Conservation (phyloP, 2,329 filamentous ascomycete species). For the Fusarium marasasianum region DNA sequence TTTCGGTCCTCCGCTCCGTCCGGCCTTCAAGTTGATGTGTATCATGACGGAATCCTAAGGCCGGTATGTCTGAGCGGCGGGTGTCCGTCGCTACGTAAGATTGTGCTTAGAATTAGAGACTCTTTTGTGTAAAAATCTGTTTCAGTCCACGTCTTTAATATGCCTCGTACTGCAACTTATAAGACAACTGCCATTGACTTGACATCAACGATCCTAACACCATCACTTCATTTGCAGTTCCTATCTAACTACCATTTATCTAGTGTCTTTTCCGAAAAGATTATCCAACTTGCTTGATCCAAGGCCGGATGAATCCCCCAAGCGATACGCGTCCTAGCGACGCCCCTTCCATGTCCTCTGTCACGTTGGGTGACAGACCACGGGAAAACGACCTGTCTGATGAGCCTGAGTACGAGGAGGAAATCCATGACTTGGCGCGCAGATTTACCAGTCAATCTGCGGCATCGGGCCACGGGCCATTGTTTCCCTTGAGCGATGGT, state of each 20-base stretch:
- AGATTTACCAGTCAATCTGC: conserved; percentile 18
- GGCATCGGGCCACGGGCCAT: conserved; percentile 3
- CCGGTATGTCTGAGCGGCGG: neutral
- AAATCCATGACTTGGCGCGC: conserved; percentile 22
- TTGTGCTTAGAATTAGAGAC: neutral
- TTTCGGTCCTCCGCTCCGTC: conserved; percentile 1
- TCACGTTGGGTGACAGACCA: neutral
- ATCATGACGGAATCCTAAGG: neutral
- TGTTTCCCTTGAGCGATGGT: conserved; percentile 34
- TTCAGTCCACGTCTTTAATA: neutral
- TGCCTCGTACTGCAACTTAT: neutral
- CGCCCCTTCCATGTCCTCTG: neutral
- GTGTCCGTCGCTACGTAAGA: neutral
- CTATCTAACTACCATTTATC: accelerated
- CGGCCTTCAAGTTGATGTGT: neutral
- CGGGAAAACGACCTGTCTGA: neutral
- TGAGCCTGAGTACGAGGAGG: neutral
- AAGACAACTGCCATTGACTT: neutral
- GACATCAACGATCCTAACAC: neutral
- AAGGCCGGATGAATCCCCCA: neutral
- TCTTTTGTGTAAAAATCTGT: neutral
- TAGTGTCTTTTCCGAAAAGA: accelerated
- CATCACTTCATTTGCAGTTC: too few relatives aligned
- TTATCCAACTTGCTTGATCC: too few relatives aligned
- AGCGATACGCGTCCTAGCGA: neutral